A percentile compares a stretch with the other conserved stretches of the same genome.
These are phyloP conservation scores for Bipolaris victoriae DNA, from an alignment of 2,329 filamentous ascomycete species.

Conservation along the genomic window DNA sequence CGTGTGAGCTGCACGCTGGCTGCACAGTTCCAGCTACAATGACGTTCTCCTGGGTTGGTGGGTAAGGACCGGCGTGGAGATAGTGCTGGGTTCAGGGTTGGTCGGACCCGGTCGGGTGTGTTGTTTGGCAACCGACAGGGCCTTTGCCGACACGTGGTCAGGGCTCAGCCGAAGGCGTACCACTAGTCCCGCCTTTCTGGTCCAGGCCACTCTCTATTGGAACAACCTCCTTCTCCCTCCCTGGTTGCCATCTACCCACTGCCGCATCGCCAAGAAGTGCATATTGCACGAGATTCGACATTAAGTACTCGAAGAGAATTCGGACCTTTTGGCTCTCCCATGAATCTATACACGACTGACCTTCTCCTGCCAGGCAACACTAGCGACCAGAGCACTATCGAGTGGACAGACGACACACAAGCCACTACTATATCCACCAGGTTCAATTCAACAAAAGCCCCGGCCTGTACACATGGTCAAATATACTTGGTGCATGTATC, in stretches of 20 bases:
- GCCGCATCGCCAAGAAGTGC: neutral
- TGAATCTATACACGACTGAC: too few species aligned
- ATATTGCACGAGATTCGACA: neutral
- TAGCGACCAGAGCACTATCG: too few species aligned
- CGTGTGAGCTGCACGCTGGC: neutral
- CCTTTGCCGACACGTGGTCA: slow-evolving; percentile 15
- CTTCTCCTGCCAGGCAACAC: too few species aligned
- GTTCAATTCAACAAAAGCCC: neutral
- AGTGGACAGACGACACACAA: too few species aligned
- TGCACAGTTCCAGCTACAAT: neutral
- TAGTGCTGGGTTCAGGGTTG: slow-evolving; percentile 1
- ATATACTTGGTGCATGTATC: neutral
- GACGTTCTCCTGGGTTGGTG: slow-evolving; percentile 8
- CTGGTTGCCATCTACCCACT: neutral
- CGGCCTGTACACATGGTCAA: neutral
- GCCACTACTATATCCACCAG: too few species aligned
- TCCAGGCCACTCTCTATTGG: neutral
- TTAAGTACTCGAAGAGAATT: neutral
- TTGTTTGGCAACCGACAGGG: slow-evolving; percentile 5
- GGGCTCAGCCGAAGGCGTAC: slow-evolving; percentile 10
- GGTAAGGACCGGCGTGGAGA: neutral
- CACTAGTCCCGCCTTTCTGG: neutral
- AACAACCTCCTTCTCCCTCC: neutral
- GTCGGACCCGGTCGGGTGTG: slow-evolving; percentile 2
- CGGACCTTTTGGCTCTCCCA: neutral